These are phyloP conservation scores for Canna indica DNA, from an alignment of 176 grass and related monocot genomes.

Conservation along the genomic window DNA sequence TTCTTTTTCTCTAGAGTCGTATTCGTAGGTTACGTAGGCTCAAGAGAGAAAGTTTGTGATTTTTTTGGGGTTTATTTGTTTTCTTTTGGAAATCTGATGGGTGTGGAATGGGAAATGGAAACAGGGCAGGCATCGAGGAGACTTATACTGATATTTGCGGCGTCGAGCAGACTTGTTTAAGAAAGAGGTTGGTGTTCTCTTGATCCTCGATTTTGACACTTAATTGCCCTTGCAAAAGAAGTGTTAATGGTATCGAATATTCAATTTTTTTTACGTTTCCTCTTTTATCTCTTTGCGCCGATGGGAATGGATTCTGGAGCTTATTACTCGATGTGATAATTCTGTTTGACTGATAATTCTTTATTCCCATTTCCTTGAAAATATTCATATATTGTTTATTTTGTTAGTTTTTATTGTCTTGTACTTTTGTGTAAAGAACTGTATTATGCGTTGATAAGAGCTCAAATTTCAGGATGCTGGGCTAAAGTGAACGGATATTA, in stretches of 20 bases:
- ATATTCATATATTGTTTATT: no score
- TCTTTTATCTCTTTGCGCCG: not conserved
- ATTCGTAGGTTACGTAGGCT: no score
- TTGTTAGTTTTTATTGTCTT: no score
- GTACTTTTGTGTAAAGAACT: not conserved
- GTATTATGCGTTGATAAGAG: not conserved
- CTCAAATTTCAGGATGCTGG: not conserved
- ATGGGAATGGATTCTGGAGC: not conserved
- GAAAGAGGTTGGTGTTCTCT: slow-evolving; percentile 29
- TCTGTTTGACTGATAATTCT: not conserved
- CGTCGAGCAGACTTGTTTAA: slow-evolving; percentile 17
- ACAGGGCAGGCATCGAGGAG: slow-evolving; percentile 26
- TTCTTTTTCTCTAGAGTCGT: not conserved
- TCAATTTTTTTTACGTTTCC: not conserved
- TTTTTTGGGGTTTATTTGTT: not conserved
- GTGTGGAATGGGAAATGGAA: not conserved
- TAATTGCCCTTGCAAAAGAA: not conserved
- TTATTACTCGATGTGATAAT: not conserved
- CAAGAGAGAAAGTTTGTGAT: not conserved
- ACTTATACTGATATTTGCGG: slow-evolving; percentile 7
- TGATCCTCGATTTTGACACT: slow-evolving; percentile 1
- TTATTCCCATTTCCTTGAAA: no score
- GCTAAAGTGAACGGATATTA: no score
- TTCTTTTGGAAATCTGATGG: slow-evolving; percentile 1
- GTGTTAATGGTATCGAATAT: not conserved